Base-by-base conservation (phyloP, 352 stramenopile species). In the Globisporangium canariense region DNA sequence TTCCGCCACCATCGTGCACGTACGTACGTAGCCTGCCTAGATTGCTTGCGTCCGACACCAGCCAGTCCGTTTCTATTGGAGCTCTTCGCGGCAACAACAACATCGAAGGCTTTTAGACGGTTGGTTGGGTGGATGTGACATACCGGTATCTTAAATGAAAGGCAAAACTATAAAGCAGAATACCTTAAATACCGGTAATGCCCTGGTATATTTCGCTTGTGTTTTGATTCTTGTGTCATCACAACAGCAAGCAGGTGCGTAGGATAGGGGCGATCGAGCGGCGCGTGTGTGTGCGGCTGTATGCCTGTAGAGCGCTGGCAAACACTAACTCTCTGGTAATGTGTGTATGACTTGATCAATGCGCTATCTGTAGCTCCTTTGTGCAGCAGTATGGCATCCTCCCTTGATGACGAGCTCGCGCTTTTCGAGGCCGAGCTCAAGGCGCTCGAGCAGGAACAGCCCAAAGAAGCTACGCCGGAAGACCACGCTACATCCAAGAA, bases 381-480 rank as follows among this genome's bases (percentile, higher is more conserved):
- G n/a, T 28, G 14, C 0, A 3, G 28, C n/a, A 25, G 13, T n/a
- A 47, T 38, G 57, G 18, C 32, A 0, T 34, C 28, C 6, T 43
- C 82, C 50, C 58, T 93, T 60, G 86, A 95, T 64, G 85, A 91
- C 58, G 84, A 91, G 73, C 88, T 95, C 59, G 86, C 86, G 58
- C 85, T 70, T 53, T 95, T 95, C 60, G 79, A 93, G 67, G 86
- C 83, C 18, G 86, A 95, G 58, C 72, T 95, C n/a, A 75, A 87
- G 72, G 85, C 83, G 45, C 72, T 95, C 22, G 85, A 92, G 69
- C 62, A 83, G 71, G 18, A 50, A 1, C n/a, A 72, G 8, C 25
- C 13, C 4, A n/a, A 36, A 9, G 30, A 30, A 18, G 7, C 45
- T 2, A 6, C 25, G 1, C 25, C 40, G 10, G 51, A 73, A 7